Conservation (phyloP, 176 grass and related monocot species). For the Ananas comosus region DNA sequence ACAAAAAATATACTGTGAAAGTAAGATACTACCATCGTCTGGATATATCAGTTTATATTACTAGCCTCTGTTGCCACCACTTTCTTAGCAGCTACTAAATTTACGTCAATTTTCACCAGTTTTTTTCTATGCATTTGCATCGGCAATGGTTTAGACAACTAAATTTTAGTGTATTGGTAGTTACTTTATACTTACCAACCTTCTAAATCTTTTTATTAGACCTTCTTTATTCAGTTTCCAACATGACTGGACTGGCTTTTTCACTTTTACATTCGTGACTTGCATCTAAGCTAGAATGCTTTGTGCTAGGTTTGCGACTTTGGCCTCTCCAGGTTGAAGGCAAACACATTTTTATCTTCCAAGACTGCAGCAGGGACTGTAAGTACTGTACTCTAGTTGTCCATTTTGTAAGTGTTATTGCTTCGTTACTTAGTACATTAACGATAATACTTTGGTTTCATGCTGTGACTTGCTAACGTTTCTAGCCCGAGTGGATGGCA, state of each 20-base stretch:
- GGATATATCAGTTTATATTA: background rate
- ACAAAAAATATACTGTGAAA: slow-evolving; percentile 86
- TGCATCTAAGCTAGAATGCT: background rate
- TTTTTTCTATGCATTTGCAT: background rate
- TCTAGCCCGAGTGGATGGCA: slow-evolving; percentile 91
- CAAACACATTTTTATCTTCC: slow-evolving; percentile 79
- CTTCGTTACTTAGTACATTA: background rate
- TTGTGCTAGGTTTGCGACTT: slow-evolving; percentile 66
- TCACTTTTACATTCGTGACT: background rate
- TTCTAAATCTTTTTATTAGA: background rate
- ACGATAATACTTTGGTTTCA: slow-evolving; percentile 1
- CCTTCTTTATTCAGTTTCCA: background rate
- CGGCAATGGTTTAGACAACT: background rate
- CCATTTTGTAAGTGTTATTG: background rate
- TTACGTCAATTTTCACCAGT: too few relatives aligned
- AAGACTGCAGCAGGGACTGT: slow-evolving; percentile 82
- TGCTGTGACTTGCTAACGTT: background rate
- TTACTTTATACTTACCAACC: background rate
- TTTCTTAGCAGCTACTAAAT: too few relatives aligned
- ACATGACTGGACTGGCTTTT: background rate
- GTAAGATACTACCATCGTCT: slow-evolving; percentile 29
- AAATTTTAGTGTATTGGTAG: background rate
- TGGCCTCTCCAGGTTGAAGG: slow-evolving; percentile 78
- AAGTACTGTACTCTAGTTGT: slow-evolving; percentile 11
- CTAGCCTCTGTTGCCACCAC: background rate